Base-by-base conservation (phyloP, 75 land plant genomes). In the Sequoiadendron giganteum region DNA sequence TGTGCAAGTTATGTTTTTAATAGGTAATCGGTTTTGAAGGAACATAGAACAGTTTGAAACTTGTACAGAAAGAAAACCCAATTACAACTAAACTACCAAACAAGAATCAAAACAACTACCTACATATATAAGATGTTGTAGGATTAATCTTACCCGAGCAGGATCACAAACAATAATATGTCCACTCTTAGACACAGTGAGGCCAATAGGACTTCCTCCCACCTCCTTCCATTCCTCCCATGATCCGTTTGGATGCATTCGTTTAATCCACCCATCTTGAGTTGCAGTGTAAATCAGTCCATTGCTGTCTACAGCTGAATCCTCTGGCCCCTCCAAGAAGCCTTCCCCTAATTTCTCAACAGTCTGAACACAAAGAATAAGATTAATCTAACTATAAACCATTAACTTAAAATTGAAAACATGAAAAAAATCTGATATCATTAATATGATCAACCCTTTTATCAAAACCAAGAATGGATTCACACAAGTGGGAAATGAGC, bases 191-290 rank as follows among this genome's bases (percentile, higher is more conserved):
- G 93, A 78, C 0, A 65, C 49, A 38, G 94, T 89, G 56, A 96
- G 56, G 75, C 98, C 98, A 0, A 94, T 91, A 34, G 91, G 86
- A 18, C 87, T 19, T 21, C 93, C 89, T 14, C 87, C 91, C 1
- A 93, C 72, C 73, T 85, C 9, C 49, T 55, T 89, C 96, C 95
- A 96, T 61, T 95, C 85, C 79, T 93, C 91, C 88, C 93, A 94
- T 0, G 88, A 80, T 2, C 94, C 94, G 54, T 91, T 89, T 56
- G 34, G 52, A 25, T 86, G 88, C 88, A 94, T 86, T 55, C 87
- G 88, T 90, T 91, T 96, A 75, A 96, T 92, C 96, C 96, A 96
- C 15, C 97, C 97, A 87, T 96, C 97, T 55, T 92, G 86, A 19
- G 92, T 92, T 3, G 93, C 93, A 4, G 95, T 92, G 79, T 92